These are phyloP conservation scores for Vinca minor DNA, from an alignment of 257 asterid species.

Conservation along the genomic window DNA sequence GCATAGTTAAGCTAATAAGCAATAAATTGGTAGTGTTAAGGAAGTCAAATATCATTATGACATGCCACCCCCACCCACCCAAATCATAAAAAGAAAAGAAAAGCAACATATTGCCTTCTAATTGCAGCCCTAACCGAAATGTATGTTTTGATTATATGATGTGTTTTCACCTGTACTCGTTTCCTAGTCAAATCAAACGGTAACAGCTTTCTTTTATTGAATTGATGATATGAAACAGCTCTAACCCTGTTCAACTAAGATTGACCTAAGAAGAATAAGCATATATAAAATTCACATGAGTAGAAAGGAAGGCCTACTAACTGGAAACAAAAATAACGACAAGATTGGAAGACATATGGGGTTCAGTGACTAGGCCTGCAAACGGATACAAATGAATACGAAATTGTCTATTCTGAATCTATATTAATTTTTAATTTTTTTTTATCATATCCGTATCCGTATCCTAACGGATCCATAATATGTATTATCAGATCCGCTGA, in stretches of 20 bases:
- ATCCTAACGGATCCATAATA: too few relatives aligned
- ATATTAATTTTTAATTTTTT: too few relatives aligned
- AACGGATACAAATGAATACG: too few relatives aligned
- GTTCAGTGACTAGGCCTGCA: too few relatives aligned
- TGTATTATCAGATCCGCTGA: too few relatives aligned
- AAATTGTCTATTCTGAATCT: too few relatives aligned
- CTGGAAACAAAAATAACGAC: not conserved
- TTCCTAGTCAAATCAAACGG: conserved; percentile 1
- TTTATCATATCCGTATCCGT: too few relatives aligned
- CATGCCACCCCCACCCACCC: too few relatives aligned
- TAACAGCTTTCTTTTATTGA: not conserved
- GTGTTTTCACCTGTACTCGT: not conserved
- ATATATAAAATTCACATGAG: not conserved
- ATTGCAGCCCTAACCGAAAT: not conserved
- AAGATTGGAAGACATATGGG: not conserved
- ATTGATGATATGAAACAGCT: too few relatives aligned
- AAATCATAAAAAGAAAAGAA: too few relatives aligned
- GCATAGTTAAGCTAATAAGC: not conserved
- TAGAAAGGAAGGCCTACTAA: not conserved
- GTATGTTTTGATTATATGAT: not conserved
- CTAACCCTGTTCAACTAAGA: not conserved
- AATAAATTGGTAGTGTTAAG: too few relatives aligned
- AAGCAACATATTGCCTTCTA: not conserved
- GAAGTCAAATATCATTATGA: not conserved
- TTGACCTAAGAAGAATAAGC: not conserved